Percentiles rank a stretch among this genome's conserved stretches.
Conservation (phyloP, 2,329 filamentous ascomycete genomes). For the Ascochyta lentis region DNA sequence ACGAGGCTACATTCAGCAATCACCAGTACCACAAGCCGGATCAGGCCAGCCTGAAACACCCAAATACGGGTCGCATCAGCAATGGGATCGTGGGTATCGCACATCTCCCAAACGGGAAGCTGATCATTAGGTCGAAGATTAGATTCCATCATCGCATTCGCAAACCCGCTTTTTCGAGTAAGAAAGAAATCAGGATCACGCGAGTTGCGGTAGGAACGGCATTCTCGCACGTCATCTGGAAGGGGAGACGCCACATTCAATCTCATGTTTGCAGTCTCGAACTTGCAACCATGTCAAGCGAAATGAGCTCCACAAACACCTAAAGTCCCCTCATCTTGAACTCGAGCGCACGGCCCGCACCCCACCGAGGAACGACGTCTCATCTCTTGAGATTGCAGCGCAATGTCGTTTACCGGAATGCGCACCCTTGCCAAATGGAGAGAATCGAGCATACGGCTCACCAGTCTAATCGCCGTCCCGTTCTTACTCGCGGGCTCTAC, state of each 20-base stretch:
- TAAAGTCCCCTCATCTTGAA: constrained; percentile 37
- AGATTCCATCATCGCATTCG: constrained; percentile 30
- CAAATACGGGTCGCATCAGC: constrained; percentile 41
- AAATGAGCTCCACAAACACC: constrained; percentile 47
- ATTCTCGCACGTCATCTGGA: constrained; percentile 21
- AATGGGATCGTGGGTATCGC: constrained; percentile 41
- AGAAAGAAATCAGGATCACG: constrained; percentile 11
- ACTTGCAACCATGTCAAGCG: constrained; percentile 42
- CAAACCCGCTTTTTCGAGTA: constrained; percentile 18
- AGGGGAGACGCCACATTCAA: constrained; percentile 30
- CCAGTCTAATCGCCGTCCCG: constrained; percentile 21
- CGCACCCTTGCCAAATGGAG: background rate
- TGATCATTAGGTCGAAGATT: constrained; percentile 38
- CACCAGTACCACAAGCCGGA: constrained; percentile 37
- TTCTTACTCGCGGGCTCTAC: constrained; percentile 22
- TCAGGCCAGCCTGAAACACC: constrained; percentile 45
- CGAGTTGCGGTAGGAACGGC: constrained; percentile 14
- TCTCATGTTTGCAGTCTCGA: constrained; percentile 26
- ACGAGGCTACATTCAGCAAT: constrained; percentile 24
- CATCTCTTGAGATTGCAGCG: constrained; percentile 46
- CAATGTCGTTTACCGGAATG: constrained; percentile 32
- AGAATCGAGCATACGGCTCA: constrained; percentile 11
- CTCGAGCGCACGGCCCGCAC: constrained; percentile 36
- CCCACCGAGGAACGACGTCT: constrained; percentile 32
- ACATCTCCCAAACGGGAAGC: constrained; percentile 48